A percentile compares a stretch with the other conserved stretches of the same genome.
These are phyloP conservation scores for Diophrys appendiculata DNA, from an alignment of 73 alveolate species.

Conservation along the genomic window DNA sequence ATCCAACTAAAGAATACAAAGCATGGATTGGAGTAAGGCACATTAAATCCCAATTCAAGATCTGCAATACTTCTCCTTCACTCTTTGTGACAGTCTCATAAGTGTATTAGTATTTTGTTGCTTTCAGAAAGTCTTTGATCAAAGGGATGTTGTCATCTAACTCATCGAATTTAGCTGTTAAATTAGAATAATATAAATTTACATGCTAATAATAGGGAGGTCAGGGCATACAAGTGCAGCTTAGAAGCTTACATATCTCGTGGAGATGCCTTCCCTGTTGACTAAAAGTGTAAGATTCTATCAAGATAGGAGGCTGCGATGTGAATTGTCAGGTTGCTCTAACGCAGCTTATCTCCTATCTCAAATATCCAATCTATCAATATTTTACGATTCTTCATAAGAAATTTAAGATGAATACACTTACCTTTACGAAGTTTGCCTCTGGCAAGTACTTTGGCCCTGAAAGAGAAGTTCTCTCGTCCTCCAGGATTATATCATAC, in stretches of 20 bases:
- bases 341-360: constrained; percentile 46
- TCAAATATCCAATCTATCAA: constrained; percentile 57
- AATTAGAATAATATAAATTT: background rate
- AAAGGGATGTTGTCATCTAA: constrained; percentile 53
- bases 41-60: constrained; percentile 38
- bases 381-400: constrained; percentile 15
- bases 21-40: constrained; percentile 42
- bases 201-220: constrained; percentile 12
- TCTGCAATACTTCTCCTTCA: constrained; percentile 15
- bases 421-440: background rate
- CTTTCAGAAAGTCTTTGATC: constrained; percentile 36
- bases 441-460: background rate
- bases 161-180: constrained; percentile 52
- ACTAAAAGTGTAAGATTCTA: constrained; percentile 11
- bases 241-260: background rate
- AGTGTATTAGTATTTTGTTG: constrained; percentile 2
- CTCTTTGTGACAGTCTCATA: constrained; percentile 23
- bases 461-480: background rate
- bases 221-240: background rate
- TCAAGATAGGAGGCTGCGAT: constrained; percentile 38
- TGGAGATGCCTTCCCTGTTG: background rate
- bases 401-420: background rate
- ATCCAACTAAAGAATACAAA: constrained; percentile 19
- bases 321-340: constrained; percentile 45
- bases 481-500: constrained; percentile 22